phyloP scores from a whole-genome alignment of 2,329 filamentous ascomycete genomes.

The Trichoderma sp. region DNA sequence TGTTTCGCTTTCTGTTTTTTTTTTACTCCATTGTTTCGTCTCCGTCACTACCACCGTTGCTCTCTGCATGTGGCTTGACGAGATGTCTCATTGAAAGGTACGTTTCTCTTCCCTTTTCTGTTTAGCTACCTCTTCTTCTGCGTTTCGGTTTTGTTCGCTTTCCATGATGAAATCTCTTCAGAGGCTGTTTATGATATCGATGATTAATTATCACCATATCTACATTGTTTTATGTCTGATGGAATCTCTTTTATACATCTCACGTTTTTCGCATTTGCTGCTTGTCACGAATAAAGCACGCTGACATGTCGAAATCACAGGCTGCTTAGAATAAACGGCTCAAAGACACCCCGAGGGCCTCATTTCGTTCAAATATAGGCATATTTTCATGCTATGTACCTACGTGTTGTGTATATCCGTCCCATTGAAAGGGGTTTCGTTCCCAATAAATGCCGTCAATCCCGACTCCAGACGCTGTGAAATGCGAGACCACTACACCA shows the following conservation, averaged over 20 bases:
- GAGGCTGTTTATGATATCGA: conserved; percentile 53
- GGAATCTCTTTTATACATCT: background rate
- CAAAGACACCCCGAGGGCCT: background rate
- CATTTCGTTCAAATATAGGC: background rate
- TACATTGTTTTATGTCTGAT: conserved; percentile 28
- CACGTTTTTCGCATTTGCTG: background rate
- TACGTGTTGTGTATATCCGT: background rate
- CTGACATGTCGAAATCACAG: conserved; percentile 12
- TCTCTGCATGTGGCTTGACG: conserved; percentile 1
- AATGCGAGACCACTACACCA: conserved; percentile 17
- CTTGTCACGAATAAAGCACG: background rate
- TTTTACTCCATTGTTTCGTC: background rate
- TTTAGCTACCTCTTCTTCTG: background rate
- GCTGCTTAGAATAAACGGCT: background rate
- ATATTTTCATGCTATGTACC: conserved; percentile 6
- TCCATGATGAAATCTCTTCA: conserved; percentile 48
- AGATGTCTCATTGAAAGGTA: conserved; percentile 32
- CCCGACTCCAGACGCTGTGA: conserved; percentile 18
- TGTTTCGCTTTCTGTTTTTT: conserved; percentile 38
- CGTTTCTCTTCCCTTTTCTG: conserved; percentile 29
- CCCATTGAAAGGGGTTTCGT: background rate
- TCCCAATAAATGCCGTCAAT: conserved; percentile 17
- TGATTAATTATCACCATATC: conserved; percentile 40
- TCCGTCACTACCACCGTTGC: background rate
- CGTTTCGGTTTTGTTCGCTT: background rate